Evolutionary conservation across 177 flowering plant species (phyloP).

Genomic region (Tripterygium wilfordii): DNA sequence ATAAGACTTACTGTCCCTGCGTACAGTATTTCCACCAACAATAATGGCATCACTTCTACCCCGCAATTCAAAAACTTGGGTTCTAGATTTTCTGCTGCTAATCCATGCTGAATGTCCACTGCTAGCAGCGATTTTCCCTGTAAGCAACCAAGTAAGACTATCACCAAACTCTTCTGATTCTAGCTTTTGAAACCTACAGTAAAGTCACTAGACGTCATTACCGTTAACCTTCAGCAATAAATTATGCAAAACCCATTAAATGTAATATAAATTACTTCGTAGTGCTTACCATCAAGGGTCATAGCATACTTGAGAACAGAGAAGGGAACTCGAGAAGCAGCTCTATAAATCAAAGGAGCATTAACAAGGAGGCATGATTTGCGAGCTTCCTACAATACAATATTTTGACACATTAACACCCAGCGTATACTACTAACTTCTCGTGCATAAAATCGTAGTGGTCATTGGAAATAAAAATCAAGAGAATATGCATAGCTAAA

Average conservation of each 20-base stretch:
- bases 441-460: background rate
- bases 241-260: too few relatives aligned
- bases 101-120: constrained; percentile 98
- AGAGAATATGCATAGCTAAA: too few relatives aligned
- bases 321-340: constrained; percentile 80
- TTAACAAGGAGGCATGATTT: constrained; percentile 80
- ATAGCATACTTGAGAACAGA: constrained; percentile 96
- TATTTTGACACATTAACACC: background rate
- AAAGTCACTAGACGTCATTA: too few relatives aligned
- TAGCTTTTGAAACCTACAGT: background rate
- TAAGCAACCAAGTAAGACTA: constrained; percentile 8
- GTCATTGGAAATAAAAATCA: background rate
- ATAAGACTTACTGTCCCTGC: constrained; percentile 66
- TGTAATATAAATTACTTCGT: background rate
- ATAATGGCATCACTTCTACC: constrained; percentile 93
- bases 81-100: constrained; percentile 78
- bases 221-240: too few relatives aligned
- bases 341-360: constrained; percentile 89
- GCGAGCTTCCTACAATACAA: constrained; percentile 64
- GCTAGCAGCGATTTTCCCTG: constrained; percentile 93
- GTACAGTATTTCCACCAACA: constrained; percentile 97
- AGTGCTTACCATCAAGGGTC: constrained; percentile 89
- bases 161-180: constrained; percentile 2
- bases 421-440: background rate
- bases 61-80: constrained; percentile 72